Evolutionary conservation across 2,329 filamentous ascomycete species (phyloP).

Genomic region (Botryotinia narcissicola): DNA sequence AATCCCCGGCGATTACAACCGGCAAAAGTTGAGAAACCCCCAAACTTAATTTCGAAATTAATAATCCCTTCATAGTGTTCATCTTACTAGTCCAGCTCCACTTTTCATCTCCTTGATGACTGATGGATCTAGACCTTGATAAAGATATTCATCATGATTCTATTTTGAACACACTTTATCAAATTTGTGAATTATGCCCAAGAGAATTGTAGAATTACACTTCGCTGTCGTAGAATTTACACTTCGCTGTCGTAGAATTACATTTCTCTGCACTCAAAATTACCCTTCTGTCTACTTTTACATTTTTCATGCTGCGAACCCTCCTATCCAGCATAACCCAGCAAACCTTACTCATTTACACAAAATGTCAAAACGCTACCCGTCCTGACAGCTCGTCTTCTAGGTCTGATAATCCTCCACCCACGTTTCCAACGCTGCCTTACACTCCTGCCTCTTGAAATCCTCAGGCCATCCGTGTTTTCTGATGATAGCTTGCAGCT

Average conservation of each 20-base stretch:
- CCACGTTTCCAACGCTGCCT: no score
- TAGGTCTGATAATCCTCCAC: no score
- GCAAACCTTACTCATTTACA: background rate
- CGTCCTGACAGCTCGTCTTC: background rate
- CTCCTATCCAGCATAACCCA: background rate
- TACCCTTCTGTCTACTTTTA: background rate
- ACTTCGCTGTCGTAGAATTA: background rate
- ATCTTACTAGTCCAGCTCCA: background rate
- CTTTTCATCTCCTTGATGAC: slow-evolving; percentile 2
- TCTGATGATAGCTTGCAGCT: no score
- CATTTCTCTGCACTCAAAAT: background rate
- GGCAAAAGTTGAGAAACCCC: background rate
- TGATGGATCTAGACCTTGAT: slow-evolving; percentile 1
- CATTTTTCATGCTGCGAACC: background rate
- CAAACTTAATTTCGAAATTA: background rate
- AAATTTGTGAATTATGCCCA: background rate
- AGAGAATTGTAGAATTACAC: no score
- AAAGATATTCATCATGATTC: background rate
- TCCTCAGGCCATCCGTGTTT: no score
- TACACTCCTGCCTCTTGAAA: no score
- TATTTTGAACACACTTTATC: background rate
- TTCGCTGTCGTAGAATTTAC: background rate
- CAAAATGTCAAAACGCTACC: background rate
- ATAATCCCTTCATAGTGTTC: background rate
- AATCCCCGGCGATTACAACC: background rate